Base-by-base conservation (phyloP, 1,284 basidiomycete species). In the Apiotrichum brassicae region DNA sequence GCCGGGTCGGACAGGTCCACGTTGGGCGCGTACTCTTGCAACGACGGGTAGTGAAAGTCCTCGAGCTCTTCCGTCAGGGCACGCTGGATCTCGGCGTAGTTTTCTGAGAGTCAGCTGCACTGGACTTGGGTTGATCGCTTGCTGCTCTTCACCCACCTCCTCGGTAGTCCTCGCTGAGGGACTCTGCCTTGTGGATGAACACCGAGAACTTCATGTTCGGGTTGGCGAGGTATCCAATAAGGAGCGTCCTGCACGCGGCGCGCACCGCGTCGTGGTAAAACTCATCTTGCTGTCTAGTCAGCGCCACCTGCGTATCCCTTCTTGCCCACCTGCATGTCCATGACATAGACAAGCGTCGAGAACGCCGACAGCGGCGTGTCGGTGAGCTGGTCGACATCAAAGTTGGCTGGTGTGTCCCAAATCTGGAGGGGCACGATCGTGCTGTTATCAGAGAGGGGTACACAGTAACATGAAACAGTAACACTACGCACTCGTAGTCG, bases 111-210 rank as follows among this genome's bases (percentile, higher is more conserved):
- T 34, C 14, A 18, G 33, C 33, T 30, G 28, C 28, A 8, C 22
- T 19, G 16, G 35, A 16, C 3, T 22, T 14, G 6, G 20, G 35
- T 24, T 24, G n/a, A 14, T 30, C 9, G 28, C 28, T 30, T 11
- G 46, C 13, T 16, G 14, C 6, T n/a, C 40, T 13, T 43, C n/a
- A 64, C 81, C 25, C 62, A 90, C 90, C 90, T 50, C 86, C 82
- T 62, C 90, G 84, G 68, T 95, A 93, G 62, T 97, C 94, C 60
- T 93, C 90, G 49, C 87, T 85, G 51, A 94, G 75, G 35, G 85
- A 86, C 71, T 97, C 94, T 16, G 90, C 85, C 74, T 98, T 98
- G 76, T 98, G 94, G 16, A 97, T 86, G 64, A 98, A 97, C 22
- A 97, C 84, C 68, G 95, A 90, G 39, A 97, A 80, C 54, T 85